These are phyloP conservation scores for Rhynchosporium secalis DNA, from an alignment of 2,329 filamentous ascomycete genomes.

Conservation along the genomic window DNA sequence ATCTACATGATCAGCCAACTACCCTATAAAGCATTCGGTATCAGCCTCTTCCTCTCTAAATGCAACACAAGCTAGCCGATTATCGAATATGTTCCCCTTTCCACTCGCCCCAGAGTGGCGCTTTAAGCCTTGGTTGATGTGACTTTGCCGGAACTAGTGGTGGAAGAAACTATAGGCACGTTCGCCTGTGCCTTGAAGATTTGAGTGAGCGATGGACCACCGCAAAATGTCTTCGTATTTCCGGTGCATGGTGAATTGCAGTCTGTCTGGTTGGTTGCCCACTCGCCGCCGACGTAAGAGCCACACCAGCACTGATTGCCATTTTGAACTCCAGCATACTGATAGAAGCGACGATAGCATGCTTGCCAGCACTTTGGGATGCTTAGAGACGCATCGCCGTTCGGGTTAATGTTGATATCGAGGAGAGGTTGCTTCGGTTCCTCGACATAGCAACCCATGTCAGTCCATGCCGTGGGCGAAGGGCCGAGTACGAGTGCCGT, in stretches of 20 bases:
- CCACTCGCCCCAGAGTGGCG: background rate
- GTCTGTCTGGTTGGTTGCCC: slow-evolving; percentile 1
- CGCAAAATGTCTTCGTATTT: background rate
- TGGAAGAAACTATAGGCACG: background rate
- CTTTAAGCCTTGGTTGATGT: background rate
- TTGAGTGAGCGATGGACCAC: background rate
- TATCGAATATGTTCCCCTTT: background rate
- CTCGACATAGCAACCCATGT: slow-evolving; percentile 3
- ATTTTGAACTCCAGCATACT: slow-evolving; percentile 1
- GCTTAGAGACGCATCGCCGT: slow-evolving; percentile 1
- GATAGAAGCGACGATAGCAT: background rate
- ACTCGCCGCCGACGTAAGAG: slow-evolving; percentile 2
- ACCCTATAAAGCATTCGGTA: background rate
- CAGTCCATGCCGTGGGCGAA: background rate
- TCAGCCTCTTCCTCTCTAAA: background rate
- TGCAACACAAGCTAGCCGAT: background rate
- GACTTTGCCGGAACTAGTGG: background rate
- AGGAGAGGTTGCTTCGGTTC: background rate
- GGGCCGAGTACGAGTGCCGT: background rate
- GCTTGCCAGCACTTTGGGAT: background rate
- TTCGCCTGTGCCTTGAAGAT: background rate
- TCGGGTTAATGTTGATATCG: slow-evolving; percentile 1
- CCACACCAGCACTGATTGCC: slow-evolving; percentile 5
- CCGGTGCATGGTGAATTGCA: slow-evolving; percentile 2
- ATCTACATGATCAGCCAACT: background rate